phyloP scores from a whole-genome alignment of 2,329 filamentous ascomycete genomes.

The Biscogniauxia sp. region DNA sequence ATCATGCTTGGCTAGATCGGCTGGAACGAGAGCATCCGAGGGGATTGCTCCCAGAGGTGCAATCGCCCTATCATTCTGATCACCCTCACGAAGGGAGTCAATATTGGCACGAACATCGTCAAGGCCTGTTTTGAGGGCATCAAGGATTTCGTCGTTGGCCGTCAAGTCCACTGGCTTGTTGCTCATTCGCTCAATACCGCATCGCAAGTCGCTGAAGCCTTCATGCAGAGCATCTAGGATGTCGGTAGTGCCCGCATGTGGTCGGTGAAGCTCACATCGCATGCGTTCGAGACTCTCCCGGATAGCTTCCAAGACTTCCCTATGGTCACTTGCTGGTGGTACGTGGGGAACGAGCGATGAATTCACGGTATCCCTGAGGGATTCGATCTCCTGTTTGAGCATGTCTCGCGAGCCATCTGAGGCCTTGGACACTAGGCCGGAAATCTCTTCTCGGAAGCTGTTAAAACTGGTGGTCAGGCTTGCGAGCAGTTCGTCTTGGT shows the following conservation, averaged over 20 bases:
- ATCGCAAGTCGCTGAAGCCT: conserved; percentile 73
- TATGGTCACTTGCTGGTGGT: conserved; percentile 42
- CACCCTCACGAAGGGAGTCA: conserved; percentile 65
- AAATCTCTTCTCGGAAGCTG: conserved; percentile 64
- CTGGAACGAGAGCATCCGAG: conserved; percentile 45
- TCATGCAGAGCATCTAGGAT: conserved; percentile 88
- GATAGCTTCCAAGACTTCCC: conserved; percentile 70
- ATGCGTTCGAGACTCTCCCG: conserved; percentile 72
- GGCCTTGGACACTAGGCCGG: conserved; percentile 52
- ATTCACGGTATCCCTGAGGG: conserved; percentile 75
- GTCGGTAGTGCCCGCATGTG: conserved; percentile 73
- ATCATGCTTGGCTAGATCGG: conserved; percentile 59
- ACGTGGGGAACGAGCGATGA: conserved; percentile 61
- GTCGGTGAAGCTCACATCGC: conserved; percentile 69
- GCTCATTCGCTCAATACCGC: conserved; percentile 72
- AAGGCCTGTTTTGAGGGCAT: conserved; percentile 81
- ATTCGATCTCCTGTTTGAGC: conserved; percentile 78
- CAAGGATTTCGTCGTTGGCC: conserved; percentile 84
- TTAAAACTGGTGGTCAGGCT: conserved; percentile 65
- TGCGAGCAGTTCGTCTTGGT: conserved; percentile 77
- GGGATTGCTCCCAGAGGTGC: conserved; percentile 51
- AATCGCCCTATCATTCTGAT: conserved; percentile 24
- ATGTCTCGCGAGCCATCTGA: conserved; percentile 60
- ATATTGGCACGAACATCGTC: conserved; percentile 75
- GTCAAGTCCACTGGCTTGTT: conserved; percentile 81